phyloP scores from a whole-genome alignment of 2,329 filamentous ascomycete species.

The Epichloe scottii region DNA sequence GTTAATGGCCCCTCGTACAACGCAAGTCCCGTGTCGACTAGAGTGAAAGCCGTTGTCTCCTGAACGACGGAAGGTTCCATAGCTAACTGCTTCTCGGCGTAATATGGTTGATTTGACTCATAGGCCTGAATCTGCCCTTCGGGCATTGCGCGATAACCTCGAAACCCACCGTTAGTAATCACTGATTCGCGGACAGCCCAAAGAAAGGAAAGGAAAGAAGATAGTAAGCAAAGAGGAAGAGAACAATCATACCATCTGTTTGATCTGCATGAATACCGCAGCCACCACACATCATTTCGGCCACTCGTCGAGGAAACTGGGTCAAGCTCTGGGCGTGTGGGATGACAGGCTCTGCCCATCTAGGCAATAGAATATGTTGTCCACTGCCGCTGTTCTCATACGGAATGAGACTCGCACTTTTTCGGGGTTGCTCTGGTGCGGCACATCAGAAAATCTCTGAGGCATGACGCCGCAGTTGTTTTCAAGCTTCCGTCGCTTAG shows the following conservation, averaged over 20 bases:
- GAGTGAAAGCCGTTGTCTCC: not conserved
- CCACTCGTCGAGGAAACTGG: slow-evolving; percentile 17
- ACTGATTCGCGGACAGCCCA: not conserved
- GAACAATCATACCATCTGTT: slow-evolving; percentile 18
- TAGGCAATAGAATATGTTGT: slow-evolving; percentile 11
- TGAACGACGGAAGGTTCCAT: not conserved
- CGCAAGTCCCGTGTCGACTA: not conserved
- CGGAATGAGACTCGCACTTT: not conserved
- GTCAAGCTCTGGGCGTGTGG: slow-evolving; percentile 13
- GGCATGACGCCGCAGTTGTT: slow-evolving; percentile 20
- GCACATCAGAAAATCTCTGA: slow-evolving; percentile 9
- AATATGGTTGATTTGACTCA: slow-evolving; percentile 20
- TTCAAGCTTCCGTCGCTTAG: slow-evolving; percentile 21
- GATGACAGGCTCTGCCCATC: slow-evolving; percentile 13
- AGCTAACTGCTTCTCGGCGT: slow-evolving; percentile 1
- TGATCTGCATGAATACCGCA: slow-evolving; percentile 18
- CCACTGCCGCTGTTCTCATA: not conserved
- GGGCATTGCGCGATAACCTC: slow-evolving; percentile 24
- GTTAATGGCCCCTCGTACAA: not conserved
- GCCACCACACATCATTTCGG: slow-evolving; percentile 19
- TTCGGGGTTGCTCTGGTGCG: not conserved
- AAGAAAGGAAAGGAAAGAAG: not conserved
- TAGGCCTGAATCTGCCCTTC: slow-evolving; percentile 15
- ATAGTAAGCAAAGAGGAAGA: not conserved
- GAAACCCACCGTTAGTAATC: not conserved